These are phyloP conservation scores for Solanum acaule DNA, from an alignment of 257 asterid genomes.

Conservation along the genomic window DNA sequence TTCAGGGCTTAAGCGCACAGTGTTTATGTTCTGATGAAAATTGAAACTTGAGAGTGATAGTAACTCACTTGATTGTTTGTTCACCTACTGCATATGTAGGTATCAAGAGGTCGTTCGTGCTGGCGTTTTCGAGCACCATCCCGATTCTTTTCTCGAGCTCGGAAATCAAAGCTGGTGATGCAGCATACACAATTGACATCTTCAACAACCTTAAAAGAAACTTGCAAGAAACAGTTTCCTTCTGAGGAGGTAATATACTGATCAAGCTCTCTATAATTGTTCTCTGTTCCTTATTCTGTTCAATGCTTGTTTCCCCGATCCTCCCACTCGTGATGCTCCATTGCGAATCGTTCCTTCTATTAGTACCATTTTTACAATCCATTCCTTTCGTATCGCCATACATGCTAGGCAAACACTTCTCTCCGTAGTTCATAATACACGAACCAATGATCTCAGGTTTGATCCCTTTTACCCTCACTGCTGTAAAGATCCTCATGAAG, in stretches of 20 bases:
- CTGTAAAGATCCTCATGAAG: slow-evolving; percentile 57
- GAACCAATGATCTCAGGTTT: slow-evolving; percentile 53
- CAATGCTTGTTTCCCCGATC: slow-evolving; percentile 24
- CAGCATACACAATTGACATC: slow-evolving; percentile 45
- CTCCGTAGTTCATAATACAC: slow-evolving; percentile 49
- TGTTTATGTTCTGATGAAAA: neutral
- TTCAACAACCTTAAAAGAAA: slow-evolving; percentile 57
- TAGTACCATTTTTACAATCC: neutral
- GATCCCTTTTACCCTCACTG: slow-evolving; percentile 45
- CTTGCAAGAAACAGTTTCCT: slow-evolving; percentile 62
- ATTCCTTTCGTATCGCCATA: slow-evolving; percentile 24
- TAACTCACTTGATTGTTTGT: slow-evolving; percentile 49
- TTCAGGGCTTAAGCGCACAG: neutral
- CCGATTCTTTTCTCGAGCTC: slow-evolving; percentile 82
- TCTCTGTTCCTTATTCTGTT: slow-evolving; percentile 37
- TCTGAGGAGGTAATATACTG: slow-evolving; percentile 59
- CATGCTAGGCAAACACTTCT: slow-evolving; percentile 44
- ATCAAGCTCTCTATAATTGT: slow-evolving; percentile 58
- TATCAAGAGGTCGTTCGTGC: slow-evolving; percentile 55
- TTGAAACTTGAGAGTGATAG: neutral
- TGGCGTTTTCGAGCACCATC: slow-evolving; percentile 54
- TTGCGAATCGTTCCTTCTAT: slow-evolving; percentile 31
- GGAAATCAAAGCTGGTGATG: slow-evolving; percentile 60
- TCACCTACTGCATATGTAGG: slow-evolving; percentile 42
- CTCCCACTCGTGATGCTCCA: slow-evolving; percentile 51